Evolutionary conservation across 2,329 filamentous ascomycete genomes (phyloP).

Genomic region (Apiospora aurea): DNA sequence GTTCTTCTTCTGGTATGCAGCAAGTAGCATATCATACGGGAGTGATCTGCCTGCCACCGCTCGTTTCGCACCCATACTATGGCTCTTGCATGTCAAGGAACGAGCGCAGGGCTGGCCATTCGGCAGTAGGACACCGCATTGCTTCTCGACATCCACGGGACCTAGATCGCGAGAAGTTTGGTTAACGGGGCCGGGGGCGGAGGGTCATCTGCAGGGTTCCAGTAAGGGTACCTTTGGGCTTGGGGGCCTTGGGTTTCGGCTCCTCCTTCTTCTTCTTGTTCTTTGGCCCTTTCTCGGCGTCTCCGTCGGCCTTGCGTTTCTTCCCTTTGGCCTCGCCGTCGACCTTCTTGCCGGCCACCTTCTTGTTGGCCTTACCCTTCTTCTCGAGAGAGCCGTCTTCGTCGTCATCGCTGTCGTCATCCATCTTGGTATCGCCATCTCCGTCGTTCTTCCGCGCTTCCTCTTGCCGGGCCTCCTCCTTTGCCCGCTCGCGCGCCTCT

Average conservation of each 20-base stretch:
- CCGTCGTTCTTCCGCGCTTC: slow-evolving; percentile 60
- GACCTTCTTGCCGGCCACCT: slow-evolving; percentile 70
- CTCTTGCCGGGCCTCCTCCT: slow-evolving; percentile 65
- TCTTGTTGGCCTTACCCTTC: slow-evolving; percentile 59
- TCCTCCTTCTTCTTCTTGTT: slow-evolving; percentile 96
- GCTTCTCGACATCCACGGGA: slow-evolving; percentile 91
- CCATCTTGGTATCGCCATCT: slow-evolving; percentile 46
- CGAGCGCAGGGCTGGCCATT: slow-evolving; percentile 89
- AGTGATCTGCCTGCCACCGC: slow-evolving; percentile 85
- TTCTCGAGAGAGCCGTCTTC: slow-evolving; percentile 53
- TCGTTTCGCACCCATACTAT: slow-evolving; percentile 93
- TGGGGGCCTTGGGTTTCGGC: slow-evolving; percentile 80
- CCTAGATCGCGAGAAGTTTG: slow-evolving; percentile 50
- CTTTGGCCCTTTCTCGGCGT: slow-evolving; percentile 83
- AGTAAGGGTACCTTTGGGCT: slow-evolving; percentile 72
- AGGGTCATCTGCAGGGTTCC: slow-evolving; percentile 23
- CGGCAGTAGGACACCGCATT: slow-evolving; percentile 86
- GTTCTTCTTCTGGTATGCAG: slow-evolving; percentile 95
- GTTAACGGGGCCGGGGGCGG: slow-evolving; percentile 22
- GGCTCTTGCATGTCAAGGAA: slow-evolving; percentile 91
- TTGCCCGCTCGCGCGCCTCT: slow-evolving; percentile 72
- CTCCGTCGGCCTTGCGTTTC: slow-evolving; percentile 78
- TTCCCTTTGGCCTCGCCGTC: slow-evolving; percentile 74
- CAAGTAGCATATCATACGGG: slow-evolving; percentile 91
- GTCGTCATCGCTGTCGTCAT: slow-evolving; percentile 57